These are phyloP conservation scores for Periconia sp. DNA, from an alignment of 2,329 filamentous ascomycete species.

Conservation along the genomic window DNA sequence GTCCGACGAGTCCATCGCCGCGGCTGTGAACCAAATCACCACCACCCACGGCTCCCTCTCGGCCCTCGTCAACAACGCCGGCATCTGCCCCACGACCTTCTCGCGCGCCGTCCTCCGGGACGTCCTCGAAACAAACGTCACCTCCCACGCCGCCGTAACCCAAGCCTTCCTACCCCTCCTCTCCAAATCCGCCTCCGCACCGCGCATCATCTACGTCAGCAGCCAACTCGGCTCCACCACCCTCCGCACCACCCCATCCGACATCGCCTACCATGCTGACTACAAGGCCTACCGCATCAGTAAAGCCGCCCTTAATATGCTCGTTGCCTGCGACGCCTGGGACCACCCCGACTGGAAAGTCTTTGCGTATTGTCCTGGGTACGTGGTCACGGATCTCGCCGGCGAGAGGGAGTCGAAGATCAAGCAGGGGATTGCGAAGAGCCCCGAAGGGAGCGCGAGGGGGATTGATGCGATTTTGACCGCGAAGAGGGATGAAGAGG, in stretches of 20 bases:
- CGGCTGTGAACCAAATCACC: constrained; percentile 36
- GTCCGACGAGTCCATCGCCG: constrained; percentile 35
- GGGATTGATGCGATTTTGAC: constrained; percentile 34
- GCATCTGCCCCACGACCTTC: constrained; percentile 32
- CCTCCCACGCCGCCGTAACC: constrained; percentile 36
- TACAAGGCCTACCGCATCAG: constrained; percentile 35
- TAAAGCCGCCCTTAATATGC: constrained; percentile 41
- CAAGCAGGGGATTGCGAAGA: constrained; percentile 22
- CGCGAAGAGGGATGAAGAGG: constrained; percentile 33
- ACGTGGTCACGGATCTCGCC: constrained; percentile 29
- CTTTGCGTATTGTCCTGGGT: constrained; percentile 36
- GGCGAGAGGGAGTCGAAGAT: constrained; percentile 19
- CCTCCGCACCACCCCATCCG: constrained; percentile 16
- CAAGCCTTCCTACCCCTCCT: constrained; percentile 34
- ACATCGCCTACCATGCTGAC: constrained; percentile 1
- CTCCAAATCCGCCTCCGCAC: constrained; percentile 1
- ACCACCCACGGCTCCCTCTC: constrained; percentile 56
- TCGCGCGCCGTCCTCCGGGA: constrained; percentile 20
- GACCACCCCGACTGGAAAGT: constrained; percentile 36
- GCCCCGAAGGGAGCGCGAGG: constrained; percentile 34
- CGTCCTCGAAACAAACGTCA: constrained; percentile 43
- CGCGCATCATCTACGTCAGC: constrained; percentile 41
- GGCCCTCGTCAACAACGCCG: constrained; percentile 86
- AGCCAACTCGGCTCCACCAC: constrained; percentile 36
- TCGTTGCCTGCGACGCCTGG: constrained; percentile 42